Conservation (phyloP, 2,329 filamentous ascomycete species). For the Colletotrichum liriopes region DNA sequence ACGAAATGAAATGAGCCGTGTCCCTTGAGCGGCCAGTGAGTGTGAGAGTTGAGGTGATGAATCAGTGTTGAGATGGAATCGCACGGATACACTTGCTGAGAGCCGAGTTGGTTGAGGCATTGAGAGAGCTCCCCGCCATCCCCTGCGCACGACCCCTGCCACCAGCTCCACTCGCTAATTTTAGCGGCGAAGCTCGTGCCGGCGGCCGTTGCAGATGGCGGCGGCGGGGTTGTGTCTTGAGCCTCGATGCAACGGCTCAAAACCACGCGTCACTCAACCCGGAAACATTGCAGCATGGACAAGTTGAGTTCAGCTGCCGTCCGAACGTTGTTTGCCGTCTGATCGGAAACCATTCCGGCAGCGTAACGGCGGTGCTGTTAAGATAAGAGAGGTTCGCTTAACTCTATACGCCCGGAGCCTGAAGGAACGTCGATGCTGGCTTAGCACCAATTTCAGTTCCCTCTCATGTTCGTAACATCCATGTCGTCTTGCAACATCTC, state of each 20-base stretch:
- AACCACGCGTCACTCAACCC: background rate
- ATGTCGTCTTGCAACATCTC: background rate
- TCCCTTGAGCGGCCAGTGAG: background rate
- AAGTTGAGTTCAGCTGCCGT: background rate
- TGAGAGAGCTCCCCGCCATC: constrained; percentile 1
- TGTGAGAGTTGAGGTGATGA: constrained; percentile 3
- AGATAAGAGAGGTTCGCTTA: background rate
- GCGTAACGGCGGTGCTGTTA: no score
- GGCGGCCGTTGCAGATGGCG: background rate
- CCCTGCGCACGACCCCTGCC: constrained; percentile 6
- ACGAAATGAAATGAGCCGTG: constrained; percentile 1
- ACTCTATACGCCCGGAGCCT: background rate
- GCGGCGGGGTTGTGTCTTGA: background rate
- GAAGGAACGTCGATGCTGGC: background rate
- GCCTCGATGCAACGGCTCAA: background rate
- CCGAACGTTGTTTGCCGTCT: background rate
- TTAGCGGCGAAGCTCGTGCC: constrained; percentile 10
- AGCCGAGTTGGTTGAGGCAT: background rate
- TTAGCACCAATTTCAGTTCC: background rate
- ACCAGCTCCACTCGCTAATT: constrained; percentile 14
- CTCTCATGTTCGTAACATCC: no score
- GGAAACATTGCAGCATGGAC: background rate
- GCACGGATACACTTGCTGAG: constrained; percentile 10
- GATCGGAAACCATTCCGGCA: background rate
- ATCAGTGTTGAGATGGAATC: constrained; percentile 8